Evolutionary conservation across 345 rosid genomes (phyloP).

Genomic region (Brassica nigra): DNA sequence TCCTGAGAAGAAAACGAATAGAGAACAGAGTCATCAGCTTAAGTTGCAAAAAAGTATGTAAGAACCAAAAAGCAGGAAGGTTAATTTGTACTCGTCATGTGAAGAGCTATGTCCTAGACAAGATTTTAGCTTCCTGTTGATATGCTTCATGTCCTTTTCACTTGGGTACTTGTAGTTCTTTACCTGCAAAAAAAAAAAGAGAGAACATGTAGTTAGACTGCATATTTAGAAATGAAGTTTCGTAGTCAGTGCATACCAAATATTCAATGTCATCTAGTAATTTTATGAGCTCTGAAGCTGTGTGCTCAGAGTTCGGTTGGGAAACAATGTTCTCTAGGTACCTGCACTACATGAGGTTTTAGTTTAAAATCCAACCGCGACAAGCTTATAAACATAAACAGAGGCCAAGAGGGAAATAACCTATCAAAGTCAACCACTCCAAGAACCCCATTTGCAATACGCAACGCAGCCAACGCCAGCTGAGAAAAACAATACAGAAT

Average conservation of each 20-base stretch:
- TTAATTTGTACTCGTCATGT: slow-evolving; percentile 61
- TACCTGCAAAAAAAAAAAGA: slow-evolving; percentile 44
- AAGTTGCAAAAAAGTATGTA: not conserved
- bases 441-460: slow-evolving; percentile 60
- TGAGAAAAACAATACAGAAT: slow-evolving; percentile 27
- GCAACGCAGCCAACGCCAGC: slow-evolving; percentile 90
- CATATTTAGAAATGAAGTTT: not conserved
- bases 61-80: not conserved
- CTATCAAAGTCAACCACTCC: slow-evolving; percentile 71
- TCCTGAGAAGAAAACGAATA: slow-evolving; percentile 21
- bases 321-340: slow-evolving; percentile 59
- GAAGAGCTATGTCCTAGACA: slow-evolving; percentile 88
- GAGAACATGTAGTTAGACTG: not conserved
- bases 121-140: slow-evolving; percentile 85
- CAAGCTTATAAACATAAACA: not conserved
- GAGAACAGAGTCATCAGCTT: not conserved
- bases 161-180: slow-evolving; percentile 70
- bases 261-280: slow-evolving; percentile 57
- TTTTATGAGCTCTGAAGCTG: slow-evolving; percentile 55
- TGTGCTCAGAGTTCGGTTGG: slow-evolving; percentile 58
- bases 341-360: slow-evolving; percentile 44
- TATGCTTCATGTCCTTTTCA: slow-evolving; percentile 97
- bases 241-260: slow-evolving; percentile 49
- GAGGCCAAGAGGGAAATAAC: slow-evolving; percentile 40
- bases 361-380: not conserved